These are phyloP conservation scores for Cutaneotrichosporon dermatis DNA, from an alignment of 1,284 basidiomycete species.

Conservation along the genomic window DNA sequence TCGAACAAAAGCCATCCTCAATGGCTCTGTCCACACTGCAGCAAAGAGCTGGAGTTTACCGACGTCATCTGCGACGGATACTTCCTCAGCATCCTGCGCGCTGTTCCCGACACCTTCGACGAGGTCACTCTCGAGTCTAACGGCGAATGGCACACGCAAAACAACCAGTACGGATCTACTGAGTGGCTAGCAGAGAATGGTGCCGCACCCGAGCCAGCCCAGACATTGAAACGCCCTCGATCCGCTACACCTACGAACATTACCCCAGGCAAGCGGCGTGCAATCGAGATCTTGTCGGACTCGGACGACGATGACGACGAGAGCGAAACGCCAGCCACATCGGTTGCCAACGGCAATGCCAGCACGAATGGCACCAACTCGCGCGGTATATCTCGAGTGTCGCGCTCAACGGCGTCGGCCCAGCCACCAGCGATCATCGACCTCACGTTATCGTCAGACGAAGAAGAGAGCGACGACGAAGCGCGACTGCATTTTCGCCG, in stretches of 20 bases:
- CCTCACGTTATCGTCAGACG: slow-evolving; percentile 63
- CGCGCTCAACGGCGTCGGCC: slow-evolving; percentile 4
- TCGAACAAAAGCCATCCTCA: slow-evolving; percentile 96
- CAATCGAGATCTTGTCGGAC: slow-evolving; percentile 69
- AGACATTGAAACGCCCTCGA: slow-evolving; percentile 7
- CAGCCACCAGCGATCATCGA: slow-evolving; percentile 58
- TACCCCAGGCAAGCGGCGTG: slow-evolving; percentile 39
- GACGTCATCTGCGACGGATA: slow-evolving; percentile 83
- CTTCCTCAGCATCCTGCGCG: slow-evolving; percentile 31
- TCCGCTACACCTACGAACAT: slow-evolving; percentile 3
- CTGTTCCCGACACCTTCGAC: slow-evolving; percentile 67
- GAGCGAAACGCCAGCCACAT: neutral
- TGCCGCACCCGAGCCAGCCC: neutral
- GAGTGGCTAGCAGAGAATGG: slow-evolving; percentile 56
- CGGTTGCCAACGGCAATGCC: neutral
- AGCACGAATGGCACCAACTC: slow-evolving; percentile 1
- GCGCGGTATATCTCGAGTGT: neutral
- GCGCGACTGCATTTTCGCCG: slow-evolving; percentile 29
- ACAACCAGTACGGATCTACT: slow-evolving; percentile 73
- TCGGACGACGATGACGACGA: slow-evolving; percentile 67
- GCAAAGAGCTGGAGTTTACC: slow-evolving; percentile 67
- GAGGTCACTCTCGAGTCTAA: slow-evolving; percentile 90
- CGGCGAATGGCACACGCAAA: slow-evolving; percentile 89
- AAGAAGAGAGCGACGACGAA: slow-evolving; percentile 48
- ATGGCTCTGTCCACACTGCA: slow-evolving; percentile 95